A percentile compares a stretch with the other conserved stretches of the same genome.
Conservation (phyloP, 1,284 basidiomycete genomes). For the Lentinus polychrous region DNA sequence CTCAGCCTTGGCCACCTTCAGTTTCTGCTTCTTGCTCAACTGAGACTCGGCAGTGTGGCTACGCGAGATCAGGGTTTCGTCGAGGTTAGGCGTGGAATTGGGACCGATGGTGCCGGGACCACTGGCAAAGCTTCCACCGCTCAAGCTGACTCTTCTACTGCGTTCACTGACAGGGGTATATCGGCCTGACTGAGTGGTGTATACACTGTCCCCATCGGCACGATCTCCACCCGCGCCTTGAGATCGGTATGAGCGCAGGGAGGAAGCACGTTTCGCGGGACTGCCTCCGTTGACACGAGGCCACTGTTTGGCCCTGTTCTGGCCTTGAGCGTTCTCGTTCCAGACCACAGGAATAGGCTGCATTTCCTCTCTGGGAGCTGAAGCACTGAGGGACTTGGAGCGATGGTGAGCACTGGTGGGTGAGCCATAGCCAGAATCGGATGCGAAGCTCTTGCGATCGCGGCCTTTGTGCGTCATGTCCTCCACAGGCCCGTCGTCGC, state of each 20-base stretch:
- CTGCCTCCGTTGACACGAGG: background rate
- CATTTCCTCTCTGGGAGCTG: conserved; percentile 7
- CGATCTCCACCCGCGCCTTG: background rate
- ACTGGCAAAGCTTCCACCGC: conserved; percentile 40
- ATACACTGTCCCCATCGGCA: conserved; percentile 10
- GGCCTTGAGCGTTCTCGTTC: conserved; percentile 11
- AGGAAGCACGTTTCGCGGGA: conserved; percentile 17
- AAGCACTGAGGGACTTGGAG: conserved; percentile 6
- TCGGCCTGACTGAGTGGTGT: conserved; percentile 15
- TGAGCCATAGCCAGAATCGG: conserved; percentile 25
- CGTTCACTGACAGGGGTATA: conserved; percentile 12
- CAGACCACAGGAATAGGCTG: conserved; percentile 23
- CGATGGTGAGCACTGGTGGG: conserved; percentile 10
- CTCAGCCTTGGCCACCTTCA: conserved; percentile 40
- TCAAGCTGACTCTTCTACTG: conserved; percentile 24
- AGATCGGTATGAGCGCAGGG: conserved; percentile 22
- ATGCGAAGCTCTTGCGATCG: background rate
- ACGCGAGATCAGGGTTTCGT: conserved; percentile 31
- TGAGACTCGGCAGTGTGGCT: conserved; percentile 34
- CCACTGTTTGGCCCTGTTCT: background rate
- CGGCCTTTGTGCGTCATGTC: background rate
- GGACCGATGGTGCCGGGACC: conserved; percentile 43
- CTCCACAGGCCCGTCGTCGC: background rate
- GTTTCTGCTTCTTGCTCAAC: conserved; percentile 38
- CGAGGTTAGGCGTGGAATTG: conserved; percentile 24